A percentile compares a stretch with the other conserved stretches of the same genome.
These are phyloP conservation scores for Colletotrichum paranaense DNA, from an alignment of 2,329 filamentous ascomycete genomes.

Conservation along the genomic window DNA sequence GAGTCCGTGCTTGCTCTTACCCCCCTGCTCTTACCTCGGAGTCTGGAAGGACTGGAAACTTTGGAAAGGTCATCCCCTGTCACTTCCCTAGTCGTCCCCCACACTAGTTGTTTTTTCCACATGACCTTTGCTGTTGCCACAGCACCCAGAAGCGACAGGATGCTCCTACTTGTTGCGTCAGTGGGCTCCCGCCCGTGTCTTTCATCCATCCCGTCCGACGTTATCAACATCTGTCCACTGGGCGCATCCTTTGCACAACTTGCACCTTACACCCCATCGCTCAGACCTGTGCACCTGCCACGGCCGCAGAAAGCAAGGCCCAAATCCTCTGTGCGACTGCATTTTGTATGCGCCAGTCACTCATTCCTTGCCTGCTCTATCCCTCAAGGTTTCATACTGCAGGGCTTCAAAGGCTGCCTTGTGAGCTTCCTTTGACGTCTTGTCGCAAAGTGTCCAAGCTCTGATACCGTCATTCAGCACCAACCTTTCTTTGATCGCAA, in stretches of 20 bases:
- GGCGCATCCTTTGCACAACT: slow-evolving; percentile 17
- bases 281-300: slow-evolving; percentile 23
- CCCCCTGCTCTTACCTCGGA: slow-evolving; percentile 8
- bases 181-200: slow-evolving; percentile 32
- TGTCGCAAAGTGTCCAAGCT: slow-evolving; percentile 24
- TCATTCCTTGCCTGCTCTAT: background rate
- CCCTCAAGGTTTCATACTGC: background rate
- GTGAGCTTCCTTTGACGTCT: slow-evolving; percentile 23
- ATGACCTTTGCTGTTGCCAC: slow-evolving; percentile 48
- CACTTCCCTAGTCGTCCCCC: slow-evolving; percentile 8
- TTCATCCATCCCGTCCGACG: slow-evolving; percentile 21
- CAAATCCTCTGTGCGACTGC: slow-evolving; percentile 9
- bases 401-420: slow-evolving; percentile 5
- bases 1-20: background rate
- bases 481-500: slow-evolving; percentile 5
- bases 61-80: background rate
- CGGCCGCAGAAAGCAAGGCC: slow-evolving; percentile 31
- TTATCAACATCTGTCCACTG: slow-evolving; percentile 30
- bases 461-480: background rate
- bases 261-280: slow-evolving; percentile 28
- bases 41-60: background rate
- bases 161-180: slow-evolving; percentile 46
- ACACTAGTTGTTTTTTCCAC: slow-evolving; percentile 32
- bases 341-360: background rate
- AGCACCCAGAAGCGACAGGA: slow-evolving; percentile 41